Percentiles rank a stretch among this genome's conserved stretches.
Evolutionary conservation across 78 protist genomes (phyloP).

Genomic region (Emiliania huxleyi): DNA sequence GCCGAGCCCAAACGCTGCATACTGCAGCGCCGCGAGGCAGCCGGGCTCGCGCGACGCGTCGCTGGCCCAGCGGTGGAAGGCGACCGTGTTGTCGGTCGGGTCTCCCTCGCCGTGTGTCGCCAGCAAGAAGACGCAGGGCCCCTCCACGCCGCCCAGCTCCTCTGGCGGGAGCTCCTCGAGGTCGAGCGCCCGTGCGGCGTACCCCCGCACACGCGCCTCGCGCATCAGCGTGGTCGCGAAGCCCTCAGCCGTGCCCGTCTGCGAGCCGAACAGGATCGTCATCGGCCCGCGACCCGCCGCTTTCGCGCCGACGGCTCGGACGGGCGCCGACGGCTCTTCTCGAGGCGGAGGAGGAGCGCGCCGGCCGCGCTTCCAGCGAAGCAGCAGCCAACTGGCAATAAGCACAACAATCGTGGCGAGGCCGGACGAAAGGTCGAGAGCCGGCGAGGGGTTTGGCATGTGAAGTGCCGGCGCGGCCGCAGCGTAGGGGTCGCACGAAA

Average conservation of each 20-base stretch:
- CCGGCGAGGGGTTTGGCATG: no score
- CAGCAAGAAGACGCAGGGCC: constrained; percentile 60
- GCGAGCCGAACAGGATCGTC: constrained; percentile 73
- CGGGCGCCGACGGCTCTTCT: no score
- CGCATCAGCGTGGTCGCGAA: constrained; percentile 57
- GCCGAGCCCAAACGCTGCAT: constrained; percentile 83
- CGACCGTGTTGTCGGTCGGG: constrained; percentile 86
- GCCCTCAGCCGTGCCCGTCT: constrained; percentile 87
- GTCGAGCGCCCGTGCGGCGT: constrained; percentile 59
- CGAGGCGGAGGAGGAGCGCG: no score
- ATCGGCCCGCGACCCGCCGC: neutral
- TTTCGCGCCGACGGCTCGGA: no score
- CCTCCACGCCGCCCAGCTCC: neutral
- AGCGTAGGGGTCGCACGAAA: no score
- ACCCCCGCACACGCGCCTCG: constrained; percentile 70
- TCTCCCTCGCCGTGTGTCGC: constrained; percentile 92
- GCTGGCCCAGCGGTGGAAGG: constrained; percentile 50
- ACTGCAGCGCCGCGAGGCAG: neutral
- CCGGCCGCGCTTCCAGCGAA: no score
- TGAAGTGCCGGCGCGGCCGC: no score
- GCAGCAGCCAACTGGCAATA: no score
- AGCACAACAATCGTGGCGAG: no score
- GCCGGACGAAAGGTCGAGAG: no score
- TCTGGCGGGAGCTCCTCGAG: constrained; percentile 40
- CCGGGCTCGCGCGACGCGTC: constrained; percentile 46